Conservation (phyloP, 768 basidiomycete species). For the Xanthoconium stramineum region DNA sequence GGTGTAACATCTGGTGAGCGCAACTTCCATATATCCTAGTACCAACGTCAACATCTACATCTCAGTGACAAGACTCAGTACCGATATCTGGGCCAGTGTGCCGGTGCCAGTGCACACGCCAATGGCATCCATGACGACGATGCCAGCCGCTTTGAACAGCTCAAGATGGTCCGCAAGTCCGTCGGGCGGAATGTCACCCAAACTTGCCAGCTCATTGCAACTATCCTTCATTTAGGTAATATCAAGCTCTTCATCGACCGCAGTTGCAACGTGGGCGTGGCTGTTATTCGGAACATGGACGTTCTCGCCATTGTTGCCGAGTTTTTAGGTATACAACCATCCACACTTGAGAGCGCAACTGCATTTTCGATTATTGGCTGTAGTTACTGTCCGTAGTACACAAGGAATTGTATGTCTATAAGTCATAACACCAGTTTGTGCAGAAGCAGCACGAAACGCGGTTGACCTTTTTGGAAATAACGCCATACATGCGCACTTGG, state of each 20-base stretch:
- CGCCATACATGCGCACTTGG: no score
- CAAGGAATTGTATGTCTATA: no score
- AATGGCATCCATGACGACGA: constrained; percentile 70
- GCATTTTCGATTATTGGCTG: no score
- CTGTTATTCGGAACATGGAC: constrained; percentile 85
- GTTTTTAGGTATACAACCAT: constrained; percentile 79
- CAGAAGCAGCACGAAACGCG: no score
- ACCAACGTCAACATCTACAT: constrained; percentile 84
- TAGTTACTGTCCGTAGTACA: no score
- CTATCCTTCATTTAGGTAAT: constrained; percentile 95
- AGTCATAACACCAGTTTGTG: constrained; percentile 33
- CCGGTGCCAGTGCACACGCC: constrained; percentile 40
- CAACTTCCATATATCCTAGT: constrained; percentile 98
- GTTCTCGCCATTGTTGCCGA: constrained; percentile 82
- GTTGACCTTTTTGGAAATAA: no score
- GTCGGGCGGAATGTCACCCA: constrained; percentile 93
- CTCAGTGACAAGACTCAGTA: constrained; percentile 77
- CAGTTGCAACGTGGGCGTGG: constrained; percentile 83
- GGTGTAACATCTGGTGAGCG: constrained; percentile 87
- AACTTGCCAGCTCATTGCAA: constrained; percentile 90
- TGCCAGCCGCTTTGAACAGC: constrained; percentile 84
- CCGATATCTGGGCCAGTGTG: constrained; percentile 70
- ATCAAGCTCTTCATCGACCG: constrained; percentile 88
- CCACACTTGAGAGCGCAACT: constrained; percentile 68
- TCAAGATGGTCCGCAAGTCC: constrained; percentile 90